A percentile compares a stretch with the other conserved stretches of the same genome.
phyloP scores from a whole-genome alignment of 352 stramenopile species.

The Phytopythium ostracodes region DNA sequence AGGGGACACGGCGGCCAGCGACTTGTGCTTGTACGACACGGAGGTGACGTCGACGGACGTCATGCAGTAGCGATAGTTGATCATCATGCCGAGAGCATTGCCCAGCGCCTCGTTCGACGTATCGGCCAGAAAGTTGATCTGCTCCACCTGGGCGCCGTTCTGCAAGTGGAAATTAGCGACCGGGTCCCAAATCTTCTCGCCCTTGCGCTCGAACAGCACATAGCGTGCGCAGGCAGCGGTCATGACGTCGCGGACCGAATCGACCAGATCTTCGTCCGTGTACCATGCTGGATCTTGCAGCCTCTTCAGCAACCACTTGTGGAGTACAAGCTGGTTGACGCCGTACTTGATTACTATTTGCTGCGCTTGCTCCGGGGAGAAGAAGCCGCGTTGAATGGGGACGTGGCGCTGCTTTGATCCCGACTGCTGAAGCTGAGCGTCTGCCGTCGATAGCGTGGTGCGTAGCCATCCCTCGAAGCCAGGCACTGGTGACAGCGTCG shows the following conservation, averaged over 20 bases:
- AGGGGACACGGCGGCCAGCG: constrained; percentile 57
- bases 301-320: constrained; percentile 70
- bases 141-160: constrained; percentile 82
- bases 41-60: constrained; percentile 72
- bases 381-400: constrained; percentile 35
- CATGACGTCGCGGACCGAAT: constrained; percentile 48
- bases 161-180: constrained; percentile 86
- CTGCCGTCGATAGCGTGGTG: constrained; percentile 23
- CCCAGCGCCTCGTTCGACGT: constrained; percentile 39
- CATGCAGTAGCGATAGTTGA: constrained; percentile 89
- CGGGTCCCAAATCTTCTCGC: constrained; percentile 75
- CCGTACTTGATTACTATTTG: constrained; percentile 53
- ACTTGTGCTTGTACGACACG: constrained; percentile 76
- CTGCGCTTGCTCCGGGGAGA: constrained; percentile 46
- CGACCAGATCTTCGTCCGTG: constrained; percentile 36
- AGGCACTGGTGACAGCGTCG: constrained; percentile 76
- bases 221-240: constrained; percentile 62
- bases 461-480: constrained; percentile 74
- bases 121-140: constrained; percentile 81
- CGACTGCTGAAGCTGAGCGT: constrained; percentile 17
- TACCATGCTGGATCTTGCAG: constrained; percentile 48
- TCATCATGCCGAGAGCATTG: constrained; percentile 69
- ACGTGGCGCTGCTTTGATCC: constrained; percentile 13
- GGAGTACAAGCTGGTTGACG: constrained; percentile 42
- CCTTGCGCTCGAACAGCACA: constrained; percentile 74